A percentile compares a stretch with the other conserved stretches of the same genome.
Conservation (phyloP, 305 asterid genomes). For the Solanum aculeatissimum region DNA sequence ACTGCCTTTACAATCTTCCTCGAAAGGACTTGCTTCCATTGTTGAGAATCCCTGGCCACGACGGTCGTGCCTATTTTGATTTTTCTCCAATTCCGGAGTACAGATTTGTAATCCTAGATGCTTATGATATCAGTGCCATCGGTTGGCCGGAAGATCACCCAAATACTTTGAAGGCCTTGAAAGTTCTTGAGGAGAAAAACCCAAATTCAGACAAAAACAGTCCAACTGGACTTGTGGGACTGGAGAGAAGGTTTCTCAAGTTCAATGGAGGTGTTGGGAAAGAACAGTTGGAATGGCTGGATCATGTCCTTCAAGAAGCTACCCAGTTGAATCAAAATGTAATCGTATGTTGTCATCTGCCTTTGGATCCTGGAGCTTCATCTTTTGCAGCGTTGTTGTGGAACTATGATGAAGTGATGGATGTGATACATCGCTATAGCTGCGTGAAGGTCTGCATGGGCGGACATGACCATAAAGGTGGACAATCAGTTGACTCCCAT, state of each 20-base stretch:
- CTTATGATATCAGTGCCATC: slow-evolving; percentile 68
- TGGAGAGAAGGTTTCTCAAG: slow-evolving; percentile 65
- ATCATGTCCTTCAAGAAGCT: slow-evolving; percentile 44
- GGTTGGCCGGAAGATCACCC: slow-evolving; percentile 79
- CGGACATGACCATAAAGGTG: slow-evolving; percentile 76
- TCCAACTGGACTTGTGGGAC: slow-evolving; percentile 60
- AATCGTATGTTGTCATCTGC: slow-evolving; percentile 61
- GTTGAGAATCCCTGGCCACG: slow-evolving; percentile 28
- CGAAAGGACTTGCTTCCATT: slow-evolving; percentile 61
- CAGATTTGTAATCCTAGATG: slow-evolving; percentile 73
- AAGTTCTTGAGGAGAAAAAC: slow-evolving; percentile 43
- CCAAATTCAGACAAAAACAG: slow-evolving; percentile 74
- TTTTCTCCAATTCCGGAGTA: slow-evolving; percentile 63
- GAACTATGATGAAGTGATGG: slow-evolving; percentile 84
- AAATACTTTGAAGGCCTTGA: slow-evolving; percentile 34
- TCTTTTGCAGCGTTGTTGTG: slow-evolving; percentile 48
- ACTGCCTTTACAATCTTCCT: slow-evolving; percentile 85
- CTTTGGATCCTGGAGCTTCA: slow-evolving; percentile 52
- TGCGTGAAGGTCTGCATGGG: slow-evolving; percentile 78
- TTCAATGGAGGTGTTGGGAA: slow-evolving; percentile 77
- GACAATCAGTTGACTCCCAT: slow-evolving; percentile 48
- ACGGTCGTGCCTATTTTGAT: slow-evolving; percentile 56
- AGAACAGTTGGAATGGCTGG: slow-evolving; percentile 71
- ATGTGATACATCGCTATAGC: slow-evolving; percentile 44
- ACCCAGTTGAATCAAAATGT: slow-evolving; percentile 51